phyloP scores from a whole-genome alignment of 2,329 filamentous ascomycete species.

The Talaromyces sp. region DNA sequence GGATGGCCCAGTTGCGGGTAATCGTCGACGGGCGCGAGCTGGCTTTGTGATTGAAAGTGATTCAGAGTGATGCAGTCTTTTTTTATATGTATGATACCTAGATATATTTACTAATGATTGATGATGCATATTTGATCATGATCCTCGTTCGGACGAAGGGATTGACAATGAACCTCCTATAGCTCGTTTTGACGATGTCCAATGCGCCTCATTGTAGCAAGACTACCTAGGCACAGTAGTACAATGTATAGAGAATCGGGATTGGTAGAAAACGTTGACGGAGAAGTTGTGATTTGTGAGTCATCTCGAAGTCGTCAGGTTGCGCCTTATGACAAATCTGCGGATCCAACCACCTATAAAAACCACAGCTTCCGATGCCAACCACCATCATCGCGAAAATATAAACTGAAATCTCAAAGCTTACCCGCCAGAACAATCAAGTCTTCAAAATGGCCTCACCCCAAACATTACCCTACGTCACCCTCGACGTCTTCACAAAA shows the following conservation, averaged over 20 bases:
- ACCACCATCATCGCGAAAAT: not conserved
- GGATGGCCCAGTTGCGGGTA: constrained; percentile 28
- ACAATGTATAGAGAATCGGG: not conserved
- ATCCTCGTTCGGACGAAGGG: not conserved
- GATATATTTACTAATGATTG: constrained; percentile 1
- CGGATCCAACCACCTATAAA: not conserved
- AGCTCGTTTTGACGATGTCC: not conserved
- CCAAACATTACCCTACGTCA: constrained; percentile 20
- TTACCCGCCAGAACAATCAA: not conserved
- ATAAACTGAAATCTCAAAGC: not conserved
- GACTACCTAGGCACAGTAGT: not conserved
- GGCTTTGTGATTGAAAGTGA: constrained; percentile 45
- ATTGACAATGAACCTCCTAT: not conserved
- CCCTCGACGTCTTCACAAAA: constrained; percentile 45
- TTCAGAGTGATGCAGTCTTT: constrained; percentile 32
- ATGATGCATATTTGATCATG: not conserved
- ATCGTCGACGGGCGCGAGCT: constrained; percentile 35
- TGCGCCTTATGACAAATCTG: not conserved
- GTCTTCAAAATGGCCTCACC: constrained; percentile 4
- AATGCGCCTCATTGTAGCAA: not conserved
- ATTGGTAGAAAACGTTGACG: not conserved
- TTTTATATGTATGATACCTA: constrained; percentile 3
- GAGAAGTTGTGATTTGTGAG: not conserved
- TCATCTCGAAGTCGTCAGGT: not conserved
- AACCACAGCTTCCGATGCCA: not conserved